Conservation (phyloP, 345 rosid genomes). For the rapeseed (Brassica napus) region DNA sequence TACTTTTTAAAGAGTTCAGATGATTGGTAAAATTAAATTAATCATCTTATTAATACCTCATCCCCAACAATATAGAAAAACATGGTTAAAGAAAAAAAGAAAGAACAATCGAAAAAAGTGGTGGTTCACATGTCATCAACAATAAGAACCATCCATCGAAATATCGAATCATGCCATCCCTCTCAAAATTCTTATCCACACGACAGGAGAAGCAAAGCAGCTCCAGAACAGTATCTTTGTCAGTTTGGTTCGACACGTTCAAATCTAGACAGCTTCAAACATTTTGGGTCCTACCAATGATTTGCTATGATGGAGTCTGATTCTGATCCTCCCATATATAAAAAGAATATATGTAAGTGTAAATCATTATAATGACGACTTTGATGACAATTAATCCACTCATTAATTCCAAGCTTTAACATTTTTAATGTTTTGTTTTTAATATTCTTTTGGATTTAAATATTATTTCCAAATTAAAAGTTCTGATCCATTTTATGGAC, state of each 20-base stretch:
- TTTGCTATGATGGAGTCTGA: slow-evolving; percentile 31
- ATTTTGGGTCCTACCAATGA: slow-evolving; percentile 36
- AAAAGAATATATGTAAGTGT: background rate
- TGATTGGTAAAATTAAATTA: slow-evolving; percentile 27
- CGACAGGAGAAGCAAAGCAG: slow-evolving; percentile 36
- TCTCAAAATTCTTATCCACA: slow-evolving; percentile 38
- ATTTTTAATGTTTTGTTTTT: background rate
- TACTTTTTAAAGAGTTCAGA: slow-evolving; percentile 27
- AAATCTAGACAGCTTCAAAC: slow-evolving; percentile 18
- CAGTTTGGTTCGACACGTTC: slow-evolving; percentile 33
- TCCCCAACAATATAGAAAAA: slow-evolving; percentile 1
- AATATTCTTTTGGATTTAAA: background rate
- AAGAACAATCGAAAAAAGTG: slow-evolving; percentile 12
- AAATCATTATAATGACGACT: slow-evolving; percentile 35
- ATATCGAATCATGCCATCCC: slow-evolving; percentile 30
- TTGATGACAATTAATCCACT: slow-evolving; percentile 32
- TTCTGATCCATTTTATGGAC: background rate
- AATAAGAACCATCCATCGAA: slow-evolving; percentile 32
- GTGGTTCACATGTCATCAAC: slow-evolving; percentile 38
- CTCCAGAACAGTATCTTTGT: slow-evolving; percentile 39
- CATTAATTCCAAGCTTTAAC: background rate
- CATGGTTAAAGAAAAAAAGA: background rate
- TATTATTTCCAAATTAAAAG: background rate
- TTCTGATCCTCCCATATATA: slow-evolving; percentile 11
- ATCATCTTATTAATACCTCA: slow-evolving; percentile 18